Evolutionary conservation across 2,329 filamentous ascomycete genomes (phyloP).

Genomic region (Uncinocarpus reesii): DNA sequence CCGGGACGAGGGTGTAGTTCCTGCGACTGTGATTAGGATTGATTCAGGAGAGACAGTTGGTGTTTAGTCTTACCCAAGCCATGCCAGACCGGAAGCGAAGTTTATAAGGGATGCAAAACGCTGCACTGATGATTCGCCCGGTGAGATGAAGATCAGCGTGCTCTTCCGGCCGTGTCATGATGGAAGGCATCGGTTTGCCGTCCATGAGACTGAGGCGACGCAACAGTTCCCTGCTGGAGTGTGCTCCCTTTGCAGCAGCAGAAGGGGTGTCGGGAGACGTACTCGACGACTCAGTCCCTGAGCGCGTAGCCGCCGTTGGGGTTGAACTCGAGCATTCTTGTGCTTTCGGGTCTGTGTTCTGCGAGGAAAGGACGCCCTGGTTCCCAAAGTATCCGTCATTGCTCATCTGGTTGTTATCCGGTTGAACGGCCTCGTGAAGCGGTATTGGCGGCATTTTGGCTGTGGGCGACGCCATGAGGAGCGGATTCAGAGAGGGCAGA

Average conservation of each 20-base stretch:
- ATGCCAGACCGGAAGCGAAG: slow-evolving; percentile 43
- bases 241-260: slow-evolving; percentile 37
- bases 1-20: slow-evolving; percentile 67
- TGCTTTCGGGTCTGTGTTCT: neutral
- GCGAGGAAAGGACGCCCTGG: neutral
- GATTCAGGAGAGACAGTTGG: neutral
- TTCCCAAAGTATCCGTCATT: neutral
- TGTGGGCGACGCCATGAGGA: neutral
- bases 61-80: slow-evolving; percentile 43
- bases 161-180: slow-evolving; percentile 41
- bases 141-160: slow-evolving; percentile 50
- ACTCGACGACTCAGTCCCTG: neutral
- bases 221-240: slow-evolving; percentile 42
- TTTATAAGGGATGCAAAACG: slow-evolving; percentile 54
- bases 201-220: slow-evolving; percentile 43
- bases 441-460: neutral
- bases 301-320: neutral
- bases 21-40: slow-evolving; percentile 34
- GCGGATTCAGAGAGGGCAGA: neutral
- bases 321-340: neutral
- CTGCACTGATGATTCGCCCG: slow-evolving; percentile 53
- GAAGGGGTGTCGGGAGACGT: slow-evolving; percentile 26
- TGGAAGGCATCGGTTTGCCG: slow-evolving; percentile 33
- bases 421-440: neutral
- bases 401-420: neutral